A percentile compares a stretch with the other conserved stretches of the same genome.
Evolutionary conservation across 495 filamentous ascomycete genomes (phyloP).

Genomic region (Aspergillus incahuasiensis): DNA sequence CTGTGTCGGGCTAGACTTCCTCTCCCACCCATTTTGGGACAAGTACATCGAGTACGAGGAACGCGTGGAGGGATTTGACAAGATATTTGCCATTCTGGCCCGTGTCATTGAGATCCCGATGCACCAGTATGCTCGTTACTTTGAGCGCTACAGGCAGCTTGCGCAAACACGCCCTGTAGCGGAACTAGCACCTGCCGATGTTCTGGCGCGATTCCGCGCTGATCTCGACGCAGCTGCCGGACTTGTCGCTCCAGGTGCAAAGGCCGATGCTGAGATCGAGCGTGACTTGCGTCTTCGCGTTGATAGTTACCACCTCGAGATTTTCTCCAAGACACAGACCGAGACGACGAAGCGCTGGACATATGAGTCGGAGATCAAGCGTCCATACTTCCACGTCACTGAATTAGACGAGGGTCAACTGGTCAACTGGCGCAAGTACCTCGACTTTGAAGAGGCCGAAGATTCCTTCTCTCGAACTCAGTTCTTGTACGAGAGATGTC

Average conservation of each 20-base stretch:
- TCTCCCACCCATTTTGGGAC: conserved; percentile 96
- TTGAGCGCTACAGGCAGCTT: conserved; percentile 80
- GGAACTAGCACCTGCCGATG: conserved; percentile 68
- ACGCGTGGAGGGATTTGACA: conserved; percentile 77
- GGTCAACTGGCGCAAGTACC: conserved; percentile 91
- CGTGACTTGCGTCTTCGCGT: conserved; percentile 74
- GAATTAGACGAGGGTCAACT: conserved; percentile 84
- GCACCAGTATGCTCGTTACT: conserved; percentile 96
- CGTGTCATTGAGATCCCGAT: conserved; percentile 91
- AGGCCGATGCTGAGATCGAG: conserved; percentile 75
- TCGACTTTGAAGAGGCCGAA: conserved; percentile 92
- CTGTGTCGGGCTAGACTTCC: conserved; percentile 86
- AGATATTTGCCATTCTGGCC: conserved; percentile 78
- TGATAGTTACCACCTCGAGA: conserved; percentile 73
- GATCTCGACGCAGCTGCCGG: conserved; percentile 59
- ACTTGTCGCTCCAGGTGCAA: conserved; percentile 40
- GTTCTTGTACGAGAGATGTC: conserved; percentile 88
- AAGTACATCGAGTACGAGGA: conserved; percentile 98
- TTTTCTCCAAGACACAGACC: conserved; percentile 76
- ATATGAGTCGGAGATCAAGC: conserved; percentile 90
- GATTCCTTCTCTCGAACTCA: conserved; percentile 68
- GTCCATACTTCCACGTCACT: conserved; percentile 95
- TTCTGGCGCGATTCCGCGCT: conserved; percentile 60
- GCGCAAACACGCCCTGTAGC: conserved; percentile 66
- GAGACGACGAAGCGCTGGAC: conserved; percentile 95